Evolutionary conservation across 176 grass and related monocot species (phyloP).

Genomic region (Oryza longistaminata): DNA sequence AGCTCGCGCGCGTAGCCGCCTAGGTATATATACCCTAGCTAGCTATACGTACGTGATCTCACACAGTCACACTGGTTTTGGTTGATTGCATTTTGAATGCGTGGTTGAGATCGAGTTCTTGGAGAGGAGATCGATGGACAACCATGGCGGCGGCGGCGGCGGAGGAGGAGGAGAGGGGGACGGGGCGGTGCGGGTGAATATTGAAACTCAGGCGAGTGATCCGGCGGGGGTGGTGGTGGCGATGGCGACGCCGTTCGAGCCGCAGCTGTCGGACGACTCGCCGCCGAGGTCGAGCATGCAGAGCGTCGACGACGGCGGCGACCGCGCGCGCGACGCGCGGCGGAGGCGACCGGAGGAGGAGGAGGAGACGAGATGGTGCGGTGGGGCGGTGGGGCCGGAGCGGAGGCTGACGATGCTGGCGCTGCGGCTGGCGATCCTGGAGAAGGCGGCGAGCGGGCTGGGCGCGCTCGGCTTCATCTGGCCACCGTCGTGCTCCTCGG

Average conservation of each 20-base stretch:
- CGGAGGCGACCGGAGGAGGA: not conserved
- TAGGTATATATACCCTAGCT: not conserved
- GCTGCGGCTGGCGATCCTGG: constrained; percentile 66
- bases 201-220: constrained; percentile 51
- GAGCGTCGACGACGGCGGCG: not conserved
- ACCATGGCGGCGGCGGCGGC: not conserved
- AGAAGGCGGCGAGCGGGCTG: constrained; percentile 86
- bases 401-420: constrained; percentile 70
- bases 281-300: constrained; percentile 19
- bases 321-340: no score
- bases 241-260: constrained; percentile 60
- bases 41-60: not conserved
- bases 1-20: no score
- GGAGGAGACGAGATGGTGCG: not conserved
- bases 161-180: not conserved
- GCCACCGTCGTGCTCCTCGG: constrained; percentile 87
- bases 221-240: not conserved
- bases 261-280: constrained; percentile 46
- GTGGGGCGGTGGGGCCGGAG: constrained; percentile 44
- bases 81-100: not conserved
- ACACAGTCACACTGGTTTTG: not conserved
- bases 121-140: not conserved
- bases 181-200: constrained; percentile 40
- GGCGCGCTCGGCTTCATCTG: constrained; percentile 86
- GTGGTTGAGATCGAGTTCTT: not conserved